Percentiles rank a stretch among this genome's conserved stretches.
Evolutionary conservation across 2,329 filamentous ascomycete genomes (phyloP).

Genomic region (Xylariaceae sp.): DNA sequence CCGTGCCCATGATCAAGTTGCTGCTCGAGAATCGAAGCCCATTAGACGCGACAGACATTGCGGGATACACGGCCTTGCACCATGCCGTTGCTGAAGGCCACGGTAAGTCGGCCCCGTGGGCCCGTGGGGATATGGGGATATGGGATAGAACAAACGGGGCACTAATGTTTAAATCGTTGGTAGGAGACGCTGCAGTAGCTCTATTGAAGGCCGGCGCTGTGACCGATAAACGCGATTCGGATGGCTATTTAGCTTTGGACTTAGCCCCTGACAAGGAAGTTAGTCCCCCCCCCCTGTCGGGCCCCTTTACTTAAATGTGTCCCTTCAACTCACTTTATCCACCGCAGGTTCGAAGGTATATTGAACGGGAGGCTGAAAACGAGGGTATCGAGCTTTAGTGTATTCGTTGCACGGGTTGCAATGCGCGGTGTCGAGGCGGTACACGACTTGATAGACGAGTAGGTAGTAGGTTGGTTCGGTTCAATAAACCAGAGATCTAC

Average conservation of each 20-base stretch:
- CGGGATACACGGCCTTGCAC: conserved; percentile 84
- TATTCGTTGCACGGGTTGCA: not conserved
- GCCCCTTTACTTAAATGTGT: conserved; percentile 4
- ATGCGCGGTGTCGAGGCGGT: not conserved
- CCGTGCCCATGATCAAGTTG: conserved; percentile 76
- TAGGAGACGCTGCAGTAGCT: conserved; percentile 73
- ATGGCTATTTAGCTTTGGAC: conserved; percentile 69
- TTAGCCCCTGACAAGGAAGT: conserved; percentile 83
- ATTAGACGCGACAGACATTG: conserved; percentile 72
- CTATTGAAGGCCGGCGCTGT: conserved; percentile 83
- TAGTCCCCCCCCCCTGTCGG: conserved; percentile 27
- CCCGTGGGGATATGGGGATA: too few species aligned
- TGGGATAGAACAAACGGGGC: too few species aligned
- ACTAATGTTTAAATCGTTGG: not conserved
- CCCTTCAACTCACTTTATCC: conserved; percentile 12
- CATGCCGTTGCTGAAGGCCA: conserved; percentile 75
- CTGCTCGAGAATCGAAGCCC: conserved; percentile 74
- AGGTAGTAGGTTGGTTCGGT: conserved; percentile 8
- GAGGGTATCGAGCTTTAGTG: conserved; percentile 66
- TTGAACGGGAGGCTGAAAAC: conserved; percentile 70
- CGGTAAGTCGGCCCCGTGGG: conserved; percentile 41
- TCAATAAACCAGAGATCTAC: conserved; percentile 7
- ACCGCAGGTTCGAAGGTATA: conserved; percentile 64
- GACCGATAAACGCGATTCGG: conserved; percentile 65
- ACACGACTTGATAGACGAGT: conserved; percentile 4